phyloP scores from a whole-genome alignment of 495 filamentous ascomycete genomes.

The Cercophora sp. region DNA sequence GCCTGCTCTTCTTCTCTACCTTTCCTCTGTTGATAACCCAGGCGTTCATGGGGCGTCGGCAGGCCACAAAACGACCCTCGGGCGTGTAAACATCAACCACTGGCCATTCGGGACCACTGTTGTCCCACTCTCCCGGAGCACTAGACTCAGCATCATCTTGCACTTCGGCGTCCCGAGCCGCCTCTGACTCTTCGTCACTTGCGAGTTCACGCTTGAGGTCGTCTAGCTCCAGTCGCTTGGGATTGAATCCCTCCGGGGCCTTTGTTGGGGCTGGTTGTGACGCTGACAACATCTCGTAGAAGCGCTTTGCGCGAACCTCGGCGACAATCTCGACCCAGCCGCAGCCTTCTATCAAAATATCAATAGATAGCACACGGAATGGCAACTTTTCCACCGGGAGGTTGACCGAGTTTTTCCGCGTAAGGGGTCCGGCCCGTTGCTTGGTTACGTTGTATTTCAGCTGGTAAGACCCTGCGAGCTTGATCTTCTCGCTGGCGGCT shows the following conservation, averaged over 20 bases:
- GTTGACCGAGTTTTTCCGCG: conserved; percentile 44
- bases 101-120: too few species aligned
- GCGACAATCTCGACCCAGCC: conserved; percentile 90
- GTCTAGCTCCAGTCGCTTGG: too few species aligned
- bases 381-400: conserved; percentile 60
- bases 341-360: conserved; percentile 84
- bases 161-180: too few species aligned
- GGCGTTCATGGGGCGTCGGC: conserved; percentile 67
- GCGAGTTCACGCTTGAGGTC: too few species aligned
- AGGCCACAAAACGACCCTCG: conserved; percentile 69
- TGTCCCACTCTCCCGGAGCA: too few species aligned
- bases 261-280: neutral
- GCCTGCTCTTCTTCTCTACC: too few species aligned
- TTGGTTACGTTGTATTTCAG: conserved; percentile 79
- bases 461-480: conserved; percentile 68
- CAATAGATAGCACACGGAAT: conserved; percentile 71
- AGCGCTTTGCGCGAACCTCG: conserved; percentile 62
- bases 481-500: conserved; percentile 50
- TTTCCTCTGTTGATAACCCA: conserved; percentile 50
- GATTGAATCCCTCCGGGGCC: too few species aligned
- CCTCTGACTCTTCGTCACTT: too few species aligned
- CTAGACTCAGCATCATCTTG: too few species aligned
- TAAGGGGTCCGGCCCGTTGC: conserved; percentile 60
- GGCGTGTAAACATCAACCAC: conserved; percentile 82
- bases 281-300: conserved; percentile 10